phyloP scores from a whole-genome alignment of 2,329 filamentous ascomycete genomes.

The Calonectria ilicicola region DNA sequence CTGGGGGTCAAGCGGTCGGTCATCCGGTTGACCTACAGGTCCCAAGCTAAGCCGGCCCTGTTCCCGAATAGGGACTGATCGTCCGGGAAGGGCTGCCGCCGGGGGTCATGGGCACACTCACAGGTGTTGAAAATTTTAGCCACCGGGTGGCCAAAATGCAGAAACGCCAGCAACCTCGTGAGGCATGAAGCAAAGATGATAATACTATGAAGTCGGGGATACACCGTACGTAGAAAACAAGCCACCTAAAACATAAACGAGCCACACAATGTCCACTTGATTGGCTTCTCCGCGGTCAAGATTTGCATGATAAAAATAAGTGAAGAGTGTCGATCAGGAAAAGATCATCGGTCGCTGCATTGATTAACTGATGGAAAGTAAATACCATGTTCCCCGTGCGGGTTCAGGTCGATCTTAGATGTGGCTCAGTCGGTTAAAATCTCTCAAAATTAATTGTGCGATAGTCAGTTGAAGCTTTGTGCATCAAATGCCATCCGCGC shows the following conservation, averaged over 20 bases:
- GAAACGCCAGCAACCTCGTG: neutral
- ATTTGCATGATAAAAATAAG: slow-evolving; percentile 28
- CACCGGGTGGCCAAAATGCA: slow-evolving; percentile 6
- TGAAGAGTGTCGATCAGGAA: slow-evolving; percentile 17
- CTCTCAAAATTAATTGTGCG: neutral
- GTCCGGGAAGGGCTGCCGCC: slow-evolving; percentile 18
- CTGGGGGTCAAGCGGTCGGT: neutral
- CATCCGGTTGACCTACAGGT: slow-evolving; percentile 6
- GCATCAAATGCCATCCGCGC: neutral
- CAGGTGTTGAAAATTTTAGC: slow-evolving; percentile 5
- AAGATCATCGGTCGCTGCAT: slow-evolving; percentile 14
- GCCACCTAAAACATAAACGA: slow-evolving; percentile 19
- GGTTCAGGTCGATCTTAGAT: neutral
- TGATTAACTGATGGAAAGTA: slow-evolving; percentile 9
- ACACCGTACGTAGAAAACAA: slow-evolving; percentile 10
- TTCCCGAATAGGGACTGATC: slow-evolving; percentile 21
- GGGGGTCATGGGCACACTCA: slow-evolving; percentile 7
- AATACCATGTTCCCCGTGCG: slow-evolving; percentile 5
- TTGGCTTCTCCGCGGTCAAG: neutral
- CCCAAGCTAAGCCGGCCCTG: slow-evolving; percentile 11
- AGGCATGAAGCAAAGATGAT: neutral
- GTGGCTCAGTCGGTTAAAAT: slow-evolving; percentile 16
- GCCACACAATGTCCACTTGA: slow-evolving; percentile 1
- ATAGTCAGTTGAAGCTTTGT: neutral
- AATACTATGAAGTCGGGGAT: no score